Evolutionary conservation across 2,329 filamentous ascomycete genomes (phyloP).

Genomic region (Capronia epimyces): DNA sequence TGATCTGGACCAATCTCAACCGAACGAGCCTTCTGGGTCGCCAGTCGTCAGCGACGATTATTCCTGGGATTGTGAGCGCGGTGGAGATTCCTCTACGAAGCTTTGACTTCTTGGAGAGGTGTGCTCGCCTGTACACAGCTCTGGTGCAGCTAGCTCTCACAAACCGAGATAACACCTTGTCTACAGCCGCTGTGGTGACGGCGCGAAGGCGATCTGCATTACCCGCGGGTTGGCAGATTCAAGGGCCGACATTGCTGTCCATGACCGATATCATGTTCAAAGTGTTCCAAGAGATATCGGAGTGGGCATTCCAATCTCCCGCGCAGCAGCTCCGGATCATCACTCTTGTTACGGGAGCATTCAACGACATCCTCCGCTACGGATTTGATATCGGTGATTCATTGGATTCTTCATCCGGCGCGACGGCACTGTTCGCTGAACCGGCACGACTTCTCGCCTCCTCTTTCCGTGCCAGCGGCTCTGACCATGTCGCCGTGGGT

Average conservation of each 20-base stretch:
- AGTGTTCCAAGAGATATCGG: slow-evolving; percentile 76
- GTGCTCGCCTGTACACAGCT: slow-evolving; percentile 66
- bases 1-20: slow-evolving; percentile 84
- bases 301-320: slow-evolving; percentile 72
- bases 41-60: slow-evolving; percentile 67
- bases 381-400: slow-evolving; percentile 69
- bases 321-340: slow-evolving; percentile 66
- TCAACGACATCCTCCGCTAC: slow-evolving; percentile 66
- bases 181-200: background rate
- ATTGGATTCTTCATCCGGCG: slow-evolving; percentile 43
- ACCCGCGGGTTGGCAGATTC: slow-evolving; percentile 43
- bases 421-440: slow-evolving; percentile 61
- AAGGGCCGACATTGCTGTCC: slow-evolving; percentile 54
- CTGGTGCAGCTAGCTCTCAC: slow-evolving; percentile 68
- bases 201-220: slow-evolving; percentile 3
- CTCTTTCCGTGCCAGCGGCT: slow-evolving; percentile 66
- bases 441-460: slow-evolving; percentile 72
- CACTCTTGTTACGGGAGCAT: slow-evolving; percentile 60
- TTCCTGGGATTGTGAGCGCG: slow-evolving; percentile 73
- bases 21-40: slow-evolving; percentile 74
- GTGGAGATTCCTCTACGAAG: slow-evolving; percentile 71
- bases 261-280: slow-evolving; percentile 73
- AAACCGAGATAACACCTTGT: slow-evolving; percentile 22
- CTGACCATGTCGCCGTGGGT: slow-evolving; percentile 67
- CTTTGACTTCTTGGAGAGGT: slow-evolving; percentile 70